These are phyloP conservation scores for Eragrostis nindensis DNA, from an alignment of 176 grass and related monocot genomes.

Conservation along the genomic window DNA sequence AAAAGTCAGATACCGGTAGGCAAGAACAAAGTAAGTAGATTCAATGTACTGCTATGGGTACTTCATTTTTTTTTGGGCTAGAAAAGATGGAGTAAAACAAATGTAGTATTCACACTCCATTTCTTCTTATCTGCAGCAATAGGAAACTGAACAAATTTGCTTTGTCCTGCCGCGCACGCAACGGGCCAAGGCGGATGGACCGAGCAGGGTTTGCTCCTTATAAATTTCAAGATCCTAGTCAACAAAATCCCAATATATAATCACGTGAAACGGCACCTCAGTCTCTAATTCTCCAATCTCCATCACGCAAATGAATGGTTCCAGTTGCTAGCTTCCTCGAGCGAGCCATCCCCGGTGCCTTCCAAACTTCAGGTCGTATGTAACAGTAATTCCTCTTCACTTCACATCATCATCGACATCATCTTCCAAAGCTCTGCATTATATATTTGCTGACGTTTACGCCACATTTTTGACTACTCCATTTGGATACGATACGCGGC, in stretches of 20 bases:
- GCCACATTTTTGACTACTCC: slow-evolving; percentile 18
- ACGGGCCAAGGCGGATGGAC: not conserved
- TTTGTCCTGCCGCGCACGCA: not conserved
- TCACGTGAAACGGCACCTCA: not conserved
- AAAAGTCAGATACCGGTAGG: no score
- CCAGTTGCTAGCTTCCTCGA: not conserved
- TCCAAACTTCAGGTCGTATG: not conserved
- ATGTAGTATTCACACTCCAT: not conserved
- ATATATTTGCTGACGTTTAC: not conserved
- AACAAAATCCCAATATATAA: no score
- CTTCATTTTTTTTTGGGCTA: not conserved
- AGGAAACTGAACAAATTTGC: not conserved
- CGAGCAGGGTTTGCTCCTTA: no score
- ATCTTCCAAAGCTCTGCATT: not conserved
- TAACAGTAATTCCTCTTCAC: not conserved
- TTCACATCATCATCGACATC: not conserved
- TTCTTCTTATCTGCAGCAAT: no score
- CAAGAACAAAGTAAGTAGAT: no score
- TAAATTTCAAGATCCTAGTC: not conserved
- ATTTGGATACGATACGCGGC: not conserved
- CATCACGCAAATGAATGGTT: not conserved
- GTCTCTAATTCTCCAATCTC: not conserved
- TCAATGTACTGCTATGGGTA: not conserved
- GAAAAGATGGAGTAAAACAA: not conserved
- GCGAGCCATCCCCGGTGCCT: not conserved